Base-by-base conservation (phyloP, 257 asterid genomes). In the Agastache rugosa region DNA sequence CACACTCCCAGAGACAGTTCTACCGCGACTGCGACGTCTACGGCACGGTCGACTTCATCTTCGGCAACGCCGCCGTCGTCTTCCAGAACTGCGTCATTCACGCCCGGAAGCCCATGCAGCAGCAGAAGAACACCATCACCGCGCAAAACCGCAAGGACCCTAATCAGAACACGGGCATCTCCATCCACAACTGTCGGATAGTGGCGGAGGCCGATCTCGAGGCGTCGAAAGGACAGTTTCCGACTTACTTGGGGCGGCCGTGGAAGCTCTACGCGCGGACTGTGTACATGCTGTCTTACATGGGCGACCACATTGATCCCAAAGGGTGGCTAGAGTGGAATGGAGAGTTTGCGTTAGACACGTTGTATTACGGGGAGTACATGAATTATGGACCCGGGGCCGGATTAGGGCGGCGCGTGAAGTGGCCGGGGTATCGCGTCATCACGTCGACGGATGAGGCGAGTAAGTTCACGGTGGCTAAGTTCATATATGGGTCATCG, bases 41-140 rank as follows among this genome's bases (percentile, higher is more conserved):
- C 14, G 91, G 91, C 58, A 86, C 87, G 0, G 91, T 86, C 0
- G 92, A 85, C 69, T 87, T 87, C 88, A 85, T 85, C 44, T 87
- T 87, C 60, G 88, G 90, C 4, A 81, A 87, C 22, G 90, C 87
- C 0, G 91, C 91, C 2, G 88, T 85, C 1, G 88, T 85, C 17
- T 51, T 85, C 76, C 91, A 87, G 23, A 81, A 69, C 35, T 87
- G 88, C 75, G 25, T 1, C 15, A 56, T 85, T 1, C 83, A 73
- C 12, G 84, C 86, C 11, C 79, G 91, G 8, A 80, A 83, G 67
- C 86, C 88, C 1, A 71, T 83, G 84, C 59, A 27, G 25, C 48
- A 35, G 3, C 90, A 86, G 42, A 86, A 83, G 60, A 80, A 74
- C 80, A 85, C 87, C 39, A 77, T 85, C 75, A 87, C 89, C 0